Conservation (phyloP, 1,139 yeast species). For the Candida frijolesensis region DNA sequence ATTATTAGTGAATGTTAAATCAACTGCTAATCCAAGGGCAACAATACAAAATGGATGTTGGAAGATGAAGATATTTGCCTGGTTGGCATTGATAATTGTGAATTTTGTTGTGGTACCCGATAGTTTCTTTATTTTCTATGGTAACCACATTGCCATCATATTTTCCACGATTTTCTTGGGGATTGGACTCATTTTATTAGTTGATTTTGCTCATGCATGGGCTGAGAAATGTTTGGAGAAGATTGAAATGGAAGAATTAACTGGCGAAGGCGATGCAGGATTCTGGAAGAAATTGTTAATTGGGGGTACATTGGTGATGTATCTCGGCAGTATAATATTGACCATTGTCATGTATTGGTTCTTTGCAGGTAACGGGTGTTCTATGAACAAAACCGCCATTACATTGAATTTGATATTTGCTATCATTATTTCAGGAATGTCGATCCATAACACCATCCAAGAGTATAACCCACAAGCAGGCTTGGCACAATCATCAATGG, state of each 20-base stretch:
- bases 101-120: slow-evolving; percentile 82
- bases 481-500: slow-evolving; percentile 95
- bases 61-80: slow-evolving; percentile 70
- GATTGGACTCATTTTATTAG: slow-evolving; percentile 85
- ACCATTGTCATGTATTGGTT: slow-evolving; percentile 79
- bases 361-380: slow-evolving; percentile 84
- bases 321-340: slow-evolving; percentile 68
- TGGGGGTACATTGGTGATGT: slow-evolving; percentile 89
- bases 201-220: slow-evolving; percentile 99
- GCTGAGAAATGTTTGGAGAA: slow-evolving; percentile 94
- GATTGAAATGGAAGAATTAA: slow-evolving; percentile 83
- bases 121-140: slow-evolving; percentile 83
- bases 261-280: slow-evolving; percentile 52
- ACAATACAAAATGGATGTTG: slow-evolving; percentile 89
- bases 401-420: slow-evolving; percentile 71
- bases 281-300: slow-evolving; percentile 83
- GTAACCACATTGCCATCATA: slow-evolving; percentile 83
- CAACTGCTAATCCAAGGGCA: slow-evolving; percentile 79
- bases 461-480: slow-evolving; percentile 96
- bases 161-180: slow-evolving; percentile 85
- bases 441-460: slow-evolving; percentile 83
- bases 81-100: slow-evolving; percentile 58
- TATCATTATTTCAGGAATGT: slow-evolving; percentile 63
- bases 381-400: slow-evolving; percentile 89
- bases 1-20: slow-evolving; percentile 69